Evolutionary conservation across 768 basidiomycete genomes (phyloP).

Genomic region (Phylloporus sp.): DNA sequence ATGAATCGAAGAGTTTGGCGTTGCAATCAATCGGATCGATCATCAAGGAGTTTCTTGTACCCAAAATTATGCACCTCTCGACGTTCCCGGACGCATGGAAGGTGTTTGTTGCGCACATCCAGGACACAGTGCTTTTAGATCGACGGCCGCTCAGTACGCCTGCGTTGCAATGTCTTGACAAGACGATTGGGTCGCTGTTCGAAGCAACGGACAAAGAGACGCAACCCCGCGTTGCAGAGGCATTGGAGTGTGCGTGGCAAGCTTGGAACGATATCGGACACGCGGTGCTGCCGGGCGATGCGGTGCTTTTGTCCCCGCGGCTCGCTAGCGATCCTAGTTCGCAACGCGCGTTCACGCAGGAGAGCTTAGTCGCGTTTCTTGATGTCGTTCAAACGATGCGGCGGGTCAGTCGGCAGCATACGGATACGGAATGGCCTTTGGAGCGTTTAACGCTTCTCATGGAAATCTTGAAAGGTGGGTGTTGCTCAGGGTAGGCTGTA

Average conservation of each 20-base stretch:
- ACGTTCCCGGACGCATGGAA: constrained; percentile 73
- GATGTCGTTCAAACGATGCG: constrained; percentile 65
- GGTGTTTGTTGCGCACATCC: constrained; percentile 68
- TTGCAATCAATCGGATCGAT: constrained; percentile 81
- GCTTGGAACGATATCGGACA: constrained; percentile 65
- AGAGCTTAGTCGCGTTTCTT: constrained; percentile 78
- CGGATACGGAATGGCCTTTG: constrained; percentile 58
- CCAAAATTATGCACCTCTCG: constrained; percentile 68
- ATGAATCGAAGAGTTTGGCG: constrained; percentile 85
- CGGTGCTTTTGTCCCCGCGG: constrained; percentile 13
- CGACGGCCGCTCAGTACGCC: constrained; percentile 71
- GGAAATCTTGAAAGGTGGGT: constrained; percentile 69
- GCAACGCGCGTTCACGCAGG: constrained; percentile 46
- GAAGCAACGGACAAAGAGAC: constrained; percentile 26
- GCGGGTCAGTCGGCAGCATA: constrained; percentile 44
- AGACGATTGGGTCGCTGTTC: constrained; percentile 61
- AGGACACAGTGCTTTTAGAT: constrained; percentile 66
- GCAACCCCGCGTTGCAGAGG: constrained; percentile 40
- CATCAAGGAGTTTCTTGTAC: constrained; percentile 72
- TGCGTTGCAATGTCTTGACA: constrained; percentile 81
- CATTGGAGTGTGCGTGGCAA: constrained; percentile 65
- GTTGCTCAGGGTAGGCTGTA: background rate
- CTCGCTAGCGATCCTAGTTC: constrained; percentile 3
- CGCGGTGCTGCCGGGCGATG: constrained; percentile 37
- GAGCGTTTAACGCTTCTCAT: constrained; percentile 65